phyloP scores from a whole-genome alignment of 139 green algal genomes.

The Micractinium conductrix region DNA sequence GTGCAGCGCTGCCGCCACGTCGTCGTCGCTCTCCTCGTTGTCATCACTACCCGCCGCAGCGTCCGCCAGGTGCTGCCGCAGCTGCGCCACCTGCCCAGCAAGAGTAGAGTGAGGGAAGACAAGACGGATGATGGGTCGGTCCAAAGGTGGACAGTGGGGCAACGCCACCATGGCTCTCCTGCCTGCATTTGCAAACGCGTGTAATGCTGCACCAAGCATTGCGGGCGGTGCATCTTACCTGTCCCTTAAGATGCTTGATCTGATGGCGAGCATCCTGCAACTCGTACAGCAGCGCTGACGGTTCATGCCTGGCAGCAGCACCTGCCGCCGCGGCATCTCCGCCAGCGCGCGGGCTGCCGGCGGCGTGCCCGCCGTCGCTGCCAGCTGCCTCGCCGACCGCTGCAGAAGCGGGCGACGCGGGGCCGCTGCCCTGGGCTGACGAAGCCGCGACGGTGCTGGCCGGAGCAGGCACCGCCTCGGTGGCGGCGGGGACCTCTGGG shows the following conservation, averaged over 20 bases:
- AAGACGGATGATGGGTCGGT: too few species aligned
- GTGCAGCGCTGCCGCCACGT: conserved; percentile 3
- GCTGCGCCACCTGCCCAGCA: conserved; percentile 12
- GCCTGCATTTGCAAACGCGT: too few species aligned
- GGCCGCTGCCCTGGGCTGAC: not conserved
- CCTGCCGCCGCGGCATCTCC: not conserved
- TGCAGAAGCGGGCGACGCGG: not conserved
- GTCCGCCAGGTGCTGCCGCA: conserved; percentile 14
- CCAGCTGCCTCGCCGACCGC: not conserved
- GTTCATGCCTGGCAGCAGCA: not conserved
- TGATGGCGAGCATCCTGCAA: not conserved
- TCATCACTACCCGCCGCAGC: not conserved
- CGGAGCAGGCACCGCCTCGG: not conserved
- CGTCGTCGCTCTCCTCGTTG: conserved; percentile 7
- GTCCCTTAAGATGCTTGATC: not conserved
- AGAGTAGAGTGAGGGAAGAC: too few species aligned
- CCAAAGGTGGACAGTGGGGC: too few species aligned
- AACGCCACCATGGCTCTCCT: too few species aligned
- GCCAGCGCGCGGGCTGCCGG: not conserved
- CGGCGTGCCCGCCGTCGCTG: not conserved
- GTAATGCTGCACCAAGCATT: too few species aligned
- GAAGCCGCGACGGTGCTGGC: too few species aligned
- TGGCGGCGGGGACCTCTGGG: not conserved
- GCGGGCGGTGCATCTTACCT: too few species aligned
- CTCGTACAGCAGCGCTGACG: not conserved